Evolutionary conservation across 202 grass and related monocot genomes (phyloP), one percentile per base, ranked within the genome.

Genomic region (Digitaria exilis): DNA sequence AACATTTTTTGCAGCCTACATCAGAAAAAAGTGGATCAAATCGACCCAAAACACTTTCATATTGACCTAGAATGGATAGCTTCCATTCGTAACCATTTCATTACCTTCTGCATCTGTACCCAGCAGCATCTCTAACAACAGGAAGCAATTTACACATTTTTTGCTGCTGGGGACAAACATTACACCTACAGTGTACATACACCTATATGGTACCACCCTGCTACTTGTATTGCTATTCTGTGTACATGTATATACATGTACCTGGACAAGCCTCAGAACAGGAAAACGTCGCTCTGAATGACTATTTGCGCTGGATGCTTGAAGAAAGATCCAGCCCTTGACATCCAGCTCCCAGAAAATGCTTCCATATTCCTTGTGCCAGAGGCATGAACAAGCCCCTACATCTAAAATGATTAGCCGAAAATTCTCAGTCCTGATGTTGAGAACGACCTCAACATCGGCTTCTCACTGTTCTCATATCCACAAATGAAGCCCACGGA

Each of bases 161-260:
- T 58, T 79, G 74, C 66, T 79, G 74, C 42, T 45, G 73, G 67
- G 67, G 80, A 62, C 59, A 58, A 59, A 79, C 57, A 78, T 78
- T 86, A 73, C 41, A 86, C 31, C 73, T 86, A 86, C 65, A 86
- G 58, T 82, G 78, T 69, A 82, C 66, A 90, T 75, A 73, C 67
- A 83, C 10, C 73, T 89, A 82, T 77, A 86, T 65, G 64, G 29
- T 77, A 72, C 77, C 55, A 24, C 48, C 50, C 29, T 79, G 49
- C 73, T 24, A 79, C 67, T 43, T 83, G 88, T 90, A 79, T 90
- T 45, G 50, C 65, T 82, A 82, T 79, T 79, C 31, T 90, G 84
- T 90, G 84, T 79, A 82, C 87, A 85, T 89, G 83, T 64, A 76
- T 77, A 55, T 85, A 80, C 83, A 89, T 82, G 83, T 73, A 78